Evolutionary conservation across 2,329 filamentous ascomycete species (phyloP).

Genomic region (Aspergillus spinulosporus): DNA sequence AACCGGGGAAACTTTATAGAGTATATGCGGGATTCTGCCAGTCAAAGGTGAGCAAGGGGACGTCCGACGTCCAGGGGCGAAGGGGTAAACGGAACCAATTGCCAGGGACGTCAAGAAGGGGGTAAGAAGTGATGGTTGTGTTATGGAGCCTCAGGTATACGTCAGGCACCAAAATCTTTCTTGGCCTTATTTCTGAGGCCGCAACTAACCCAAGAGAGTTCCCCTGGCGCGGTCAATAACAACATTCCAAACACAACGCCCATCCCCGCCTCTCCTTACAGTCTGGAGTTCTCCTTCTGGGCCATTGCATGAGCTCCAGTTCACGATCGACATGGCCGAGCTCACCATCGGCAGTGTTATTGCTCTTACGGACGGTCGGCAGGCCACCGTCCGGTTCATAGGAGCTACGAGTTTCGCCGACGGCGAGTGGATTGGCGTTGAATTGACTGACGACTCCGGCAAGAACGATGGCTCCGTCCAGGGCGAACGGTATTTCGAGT

Average conservation of each 20-base stretch:
- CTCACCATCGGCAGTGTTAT: conserved; percentile 67
- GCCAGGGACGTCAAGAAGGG: conserved; percentile 4
- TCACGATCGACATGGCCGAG: conserved; percentile 34
- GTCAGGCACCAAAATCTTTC: neutral
- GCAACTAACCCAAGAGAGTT: conserved; percentile 7
- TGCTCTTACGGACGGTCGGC: conserved; percentile 74
- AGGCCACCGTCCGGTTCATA: conserved; percentile 75
- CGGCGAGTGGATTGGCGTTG: conserved; percentile 87
- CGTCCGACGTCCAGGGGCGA: neutral
- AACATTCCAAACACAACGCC: conserved; percentile 16
- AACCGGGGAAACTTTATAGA: neutral
- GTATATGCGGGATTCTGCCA: neutral
- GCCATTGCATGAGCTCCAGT: conserved; percentile 14
- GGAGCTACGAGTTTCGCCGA: conserved; percentile 76
- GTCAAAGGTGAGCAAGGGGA: neutral
- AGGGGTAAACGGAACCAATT: conserved; percentile 5
- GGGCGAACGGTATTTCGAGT: conserved; percentile 86
- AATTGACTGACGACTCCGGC: conserved; percentile 76
- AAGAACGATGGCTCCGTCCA: conserved; percentile 95
- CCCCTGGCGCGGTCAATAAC: conserved; percentile 17
- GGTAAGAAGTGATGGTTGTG: no score
- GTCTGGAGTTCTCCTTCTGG: conserved; percentile 2
- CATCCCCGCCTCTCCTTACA: conserved; percentile 9
- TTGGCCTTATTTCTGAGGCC: conserved; percentile 20
- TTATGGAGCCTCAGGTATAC: neutral